phyloP scores from a whole-genome alignment of 1,139 yeast genomes.

The Trichomonascaceae sp. region DNA sequence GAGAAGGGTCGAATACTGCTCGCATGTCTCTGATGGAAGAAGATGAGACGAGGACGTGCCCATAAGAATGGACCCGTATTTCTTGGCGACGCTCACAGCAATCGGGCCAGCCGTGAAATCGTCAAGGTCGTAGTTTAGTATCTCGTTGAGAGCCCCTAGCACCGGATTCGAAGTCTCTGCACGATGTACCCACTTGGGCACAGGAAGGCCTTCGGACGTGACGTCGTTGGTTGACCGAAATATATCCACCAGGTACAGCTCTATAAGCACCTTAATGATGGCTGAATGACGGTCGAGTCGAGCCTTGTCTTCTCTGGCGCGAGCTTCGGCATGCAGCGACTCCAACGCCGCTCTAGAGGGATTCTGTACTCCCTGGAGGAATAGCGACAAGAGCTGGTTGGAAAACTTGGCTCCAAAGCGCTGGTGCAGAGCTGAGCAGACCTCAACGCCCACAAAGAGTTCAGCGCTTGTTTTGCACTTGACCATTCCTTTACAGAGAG shows the following conservation, averaged over 20 bases:
- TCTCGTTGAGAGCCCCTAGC: conserved; percentile 39
- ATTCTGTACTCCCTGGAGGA: conserved; percentile 34
- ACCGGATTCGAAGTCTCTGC: conserved; percentile 26
- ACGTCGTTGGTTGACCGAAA: conserved; percentile 14
- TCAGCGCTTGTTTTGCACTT: conserved; percentile 48
- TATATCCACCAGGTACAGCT: conserved; percentile 47
- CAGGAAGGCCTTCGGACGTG: conserved; percentile 16
- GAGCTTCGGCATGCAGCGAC: conserved; percentile 20
- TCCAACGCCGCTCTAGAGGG: conserved; percentile 25
- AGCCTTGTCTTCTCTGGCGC: conserved; percentile 34
- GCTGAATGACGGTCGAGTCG: conserved; percentile 36
- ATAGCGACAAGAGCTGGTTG: conserved; percentile 34
- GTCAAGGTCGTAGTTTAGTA: conserved; percentile 33
- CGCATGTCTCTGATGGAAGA: conserved; percentile 14
- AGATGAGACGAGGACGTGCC: conserved; percentile 8
- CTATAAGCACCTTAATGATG: conserved; percentile 44
- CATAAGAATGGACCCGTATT: conserved; percentile 26
- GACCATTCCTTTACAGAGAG: conserved; percentile 50
- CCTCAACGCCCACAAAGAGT: conserved; percentile 48
- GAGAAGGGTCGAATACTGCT: conserved; percentile 28
- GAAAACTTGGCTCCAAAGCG: conserved; percentile 48
- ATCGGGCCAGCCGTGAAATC: conserved; percentile 32
- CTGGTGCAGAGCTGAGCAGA: conserved; percentile 65
- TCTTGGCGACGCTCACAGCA: conserved; percentile 39
- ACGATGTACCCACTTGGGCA: conserved; percentile 29